Evolutionary conservation across 768 basidiomycete species (phyloP), one percentile per base, ranked within the genome.

Genomic region (Tricholoma hemisulphureum): DNA sequence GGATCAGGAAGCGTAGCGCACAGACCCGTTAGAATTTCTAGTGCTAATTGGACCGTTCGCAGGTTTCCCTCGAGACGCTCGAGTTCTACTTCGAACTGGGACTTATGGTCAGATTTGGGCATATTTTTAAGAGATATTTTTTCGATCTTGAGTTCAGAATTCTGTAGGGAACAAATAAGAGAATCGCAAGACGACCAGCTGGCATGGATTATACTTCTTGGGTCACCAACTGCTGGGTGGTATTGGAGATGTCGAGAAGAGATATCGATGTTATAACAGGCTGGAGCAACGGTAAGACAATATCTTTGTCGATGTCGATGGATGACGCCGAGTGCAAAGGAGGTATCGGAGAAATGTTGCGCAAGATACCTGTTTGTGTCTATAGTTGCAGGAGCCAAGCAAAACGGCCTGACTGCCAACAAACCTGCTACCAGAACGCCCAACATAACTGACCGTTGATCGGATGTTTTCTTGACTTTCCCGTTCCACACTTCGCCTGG

Each of bases 1-100:
- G 88, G 84, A 64, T 93, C 92, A 4, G 92, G 92, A 37, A 97
- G 73, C 6, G 87, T 91, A 18, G 94, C 94, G 68, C 92, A 97
- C n/a, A 83, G 77, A 28, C 89, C 89, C 0, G 93, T 95, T 60
- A 97, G 71, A 50, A 97, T 85, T 73, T 98, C 95, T 24, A 97
- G 77, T n/a, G 89, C 85, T 29, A 95, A 80, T 61, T 90, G 88
- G 10, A 92, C 80, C 1, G 89, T 89, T 63, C 87, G 80, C 53
- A 97, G 70, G 55, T 75, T 82, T 14, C 77, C 75, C 71, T 98
- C 95, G 13, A 94, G 75, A 26, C 75, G 75, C 59, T 91, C 89
- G 2, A 97, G 79, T 64, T 89, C 85, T 10, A 84, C 55, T 66
- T 95, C 89, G 13, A 80, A 80, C 1, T 77, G 67, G 3, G 88